These are phyloP conservation scores for Delonix regia DNA, from an alignment of 306 rosid species.

Conservation along the genomic window DNA sequence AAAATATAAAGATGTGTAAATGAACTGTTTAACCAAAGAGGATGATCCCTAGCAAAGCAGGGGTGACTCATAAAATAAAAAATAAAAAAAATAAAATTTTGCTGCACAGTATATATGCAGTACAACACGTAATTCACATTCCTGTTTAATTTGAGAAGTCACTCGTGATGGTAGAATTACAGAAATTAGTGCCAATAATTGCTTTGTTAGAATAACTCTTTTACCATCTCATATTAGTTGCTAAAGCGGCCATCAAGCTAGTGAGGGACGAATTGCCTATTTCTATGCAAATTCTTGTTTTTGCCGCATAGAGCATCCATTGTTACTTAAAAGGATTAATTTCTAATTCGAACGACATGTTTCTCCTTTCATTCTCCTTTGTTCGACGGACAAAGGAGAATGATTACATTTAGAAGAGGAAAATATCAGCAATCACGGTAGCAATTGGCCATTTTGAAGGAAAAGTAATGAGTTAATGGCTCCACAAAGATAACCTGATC, in stretches of 20 bases:
- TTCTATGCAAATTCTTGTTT: background rate
- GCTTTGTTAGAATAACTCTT: background rate
- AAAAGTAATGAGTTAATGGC: background rate
- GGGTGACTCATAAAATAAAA: no score
- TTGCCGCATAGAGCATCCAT: background rate
- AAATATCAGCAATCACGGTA: background rate
- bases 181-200: background rate
- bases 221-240: background rate
- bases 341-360: background rate
- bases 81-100: no score
- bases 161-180: background rate
- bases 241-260: background rate
- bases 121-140: no score
- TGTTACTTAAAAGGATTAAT: background rate
- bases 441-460: background rate
- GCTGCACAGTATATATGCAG: no score
- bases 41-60: no score
- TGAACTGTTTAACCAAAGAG: background rate
- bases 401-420: background rate
- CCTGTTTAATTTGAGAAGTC: background rate
- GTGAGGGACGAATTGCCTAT: slow-evolving; percentile 1
- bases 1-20: background rate
- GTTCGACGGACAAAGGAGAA: background rate
- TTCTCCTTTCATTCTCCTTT: background rate
- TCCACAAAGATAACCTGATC: background rate